Evolutionary conservation across 768 basidiomycete species (phyloP).

Genomic region (Suillus clintonianus): DNA sequence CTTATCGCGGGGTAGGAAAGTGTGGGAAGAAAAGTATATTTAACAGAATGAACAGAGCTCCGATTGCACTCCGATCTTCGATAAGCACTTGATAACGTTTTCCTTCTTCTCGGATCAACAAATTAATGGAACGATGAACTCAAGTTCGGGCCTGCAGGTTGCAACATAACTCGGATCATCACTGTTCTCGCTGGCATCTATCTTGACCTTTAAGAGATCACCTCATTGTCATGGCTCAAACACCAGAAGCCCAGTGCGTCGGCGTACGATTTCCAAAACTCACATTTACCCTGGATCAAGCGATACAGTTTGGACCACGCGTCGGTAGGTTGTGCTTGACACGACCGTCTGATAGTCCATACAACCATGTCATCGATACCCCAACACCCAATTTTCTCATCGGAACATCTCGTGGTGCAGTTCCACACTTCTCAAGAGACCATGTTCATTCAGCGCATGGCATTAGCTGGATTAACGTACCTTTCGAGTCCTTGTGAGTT

Average conservation of each 20-base stretch:
- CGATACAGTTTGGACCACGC: slow-evolving; percentile 27
- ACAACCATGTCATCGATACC: slow-evolving; percentile 36
- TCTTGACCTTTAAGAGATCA: background rate
- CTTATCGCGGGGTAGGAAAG: background rate
- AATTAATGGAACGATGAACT: no score
- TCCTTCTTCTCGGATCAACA: background rate
- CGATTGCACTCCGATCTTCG: slow-evolving; percentile 3
- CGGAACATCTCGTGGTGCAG: slow-evolving; percentile 68
- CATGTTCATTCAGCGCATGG: slow-evolving; percentile 47
- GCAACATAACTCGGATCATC: background rate
- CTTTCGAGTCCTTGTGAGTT: slow-evolving; percentile 84
- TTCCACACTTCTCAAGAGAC: slow-evolving; percentile 75
- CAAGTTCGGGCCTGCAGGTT: background rate
- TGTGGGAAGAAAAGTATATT: background rate
- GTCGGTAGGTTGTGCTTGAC: slow-evolving; percentile 20
- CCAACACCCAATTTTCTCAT: slow-evolving; percentile 64
- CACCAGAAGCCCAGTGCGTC: background rate
- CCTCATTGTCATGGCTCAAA: background rate
- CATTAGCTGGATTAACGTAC: slow-evolving; percentile 65
- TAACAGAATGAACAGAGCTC: background rate
- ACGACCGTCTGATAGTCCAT: slow-evolving; percentile 6
- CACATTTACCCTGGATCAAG: slow-evolving; percentile 14
- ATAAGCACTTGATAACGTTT: background rate
- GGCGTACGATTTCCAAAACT: slow-evolving; percentile 15
- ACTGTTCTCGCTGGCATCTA: background rate